Percentiles rank a stretch among this genome's conserved stretches.
These are phyloP conservation scores for Xylariomycetidae sp. DNA, from an alignment of 2,329 filamentous ascomycete genomes.

Conservation along the genomic window DNA sequence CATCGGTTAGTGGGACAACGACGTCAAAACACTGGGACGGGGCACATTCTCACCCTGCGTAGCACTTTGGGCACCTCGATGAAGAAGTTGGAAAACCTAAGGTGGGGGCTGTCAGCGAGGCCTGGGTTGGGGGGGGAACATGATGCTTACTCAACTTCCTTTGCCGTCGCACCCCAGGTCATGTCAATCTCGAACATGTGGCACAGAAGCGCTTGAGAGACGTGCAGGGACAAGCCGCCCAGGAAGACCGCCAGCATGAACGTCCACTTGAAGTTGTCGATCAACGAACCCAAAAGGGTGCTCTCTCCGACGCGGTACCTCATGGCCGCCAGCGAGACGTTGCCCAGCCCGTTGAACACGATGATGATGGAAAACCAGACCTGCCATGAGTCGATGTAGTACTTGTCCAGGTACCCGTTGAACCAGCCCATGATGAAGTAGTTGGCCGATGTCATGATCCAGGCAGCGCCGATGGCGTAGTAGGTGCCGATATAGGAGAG, in stretches of 20 bases:
- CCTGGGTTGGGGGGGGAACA: no score
- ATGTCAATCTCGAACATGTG: slow-evolving; percentile 87
- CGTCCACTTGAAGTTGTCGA: slow-evolving; percentile 70
- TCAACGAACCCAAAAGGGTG: slow-evolving; percentile 50
- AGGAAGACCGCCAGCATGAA: slow-evolving; percentile 74
- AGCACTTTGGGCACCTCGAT: slow-evolving; percentile 76
- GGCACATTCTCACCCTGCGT: slow-evolving; percentile 61
- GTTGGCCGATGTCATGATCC: slow-evolving; percentile 63
- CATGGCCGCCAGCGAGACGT: slow-evolving; percentile 67
- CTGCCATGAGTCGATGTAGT: slow-evolving; percentile 67
- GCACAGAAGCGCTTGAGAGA: slow-evolving; percentile 71
- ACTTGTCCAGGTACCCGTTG: slow-evolving; percentile 61
- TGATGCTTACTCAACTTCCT: slow-evolving; percentile 78
- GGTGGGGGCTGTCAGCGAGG: no score
- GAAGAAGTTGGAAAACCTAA: slow-evolving; percentile 81
- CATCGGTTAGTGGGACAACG: not conserved
- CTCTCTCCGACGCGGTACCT: slow-evolving; percentile 66
- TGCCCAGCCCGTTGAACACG: slow-evolving; percentile 72
- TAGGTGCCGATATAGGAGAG: slow-evolving; percentile 56
- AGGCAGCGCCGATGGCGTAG: slow-evolving; percentile 64
- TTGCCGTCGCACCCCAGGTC: slow-evolving; percentile 79
- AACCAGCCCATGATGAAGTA: slow-evolving; percentile 71
- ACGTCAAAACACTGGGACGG: slow-evolving; percentile 7
- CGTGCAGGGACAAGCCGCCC: slow-evolving; percentile 74
- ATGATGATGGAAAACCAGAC: slow-evolving; percentile 78